phyloP scores from a whole-genome alignment of 495 filamentous ascomycete species.

The Aspergillus olivimuriae region DNA sequence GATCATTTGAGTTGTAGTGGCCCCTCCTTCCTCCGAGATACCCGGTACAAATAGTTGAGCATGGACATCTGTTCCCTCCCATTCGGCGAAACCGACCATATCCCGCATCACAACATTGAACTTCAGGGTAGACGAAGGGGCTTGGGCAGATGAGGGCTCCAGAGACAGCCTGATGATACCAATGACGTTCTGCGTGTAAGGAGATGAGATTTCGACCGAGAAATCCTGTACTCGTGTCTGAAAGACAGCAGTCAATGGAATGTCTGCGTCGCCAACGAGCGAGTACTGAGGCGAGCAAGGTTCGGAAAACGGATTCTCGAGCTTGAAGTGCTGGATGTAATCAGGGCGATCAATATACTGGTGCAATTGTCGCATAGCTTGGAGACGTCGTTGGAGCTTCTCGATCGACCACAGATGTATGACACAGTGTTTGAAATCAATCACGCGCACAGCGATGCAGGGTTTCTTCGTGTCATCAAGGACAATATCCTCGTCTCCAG shows the following conservation, averaged over 20 bases:
- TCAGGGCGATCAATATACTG: constrained; percentile 94
- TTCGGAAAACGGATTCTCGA: constrained; percentile 76
- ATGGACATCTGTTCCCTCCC: constrained; percentile 92
- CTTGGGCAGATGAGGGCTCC: constrained; percentile 89
- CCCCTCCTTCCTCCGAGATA: constrained; percentile 85
- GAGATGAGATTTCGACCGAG: constrained; percentile 78
- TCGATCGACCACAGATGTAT: constrained; percentile 92
- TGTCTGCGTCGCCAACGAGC: constrained; percentile 87
- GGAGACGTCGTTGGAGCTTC: constrained; percentile 80
- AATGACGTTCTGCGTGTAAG: constrained; percentile 84
- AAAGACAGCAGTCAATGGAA: constrained; percentile 89
- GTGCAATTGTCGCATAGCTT: constrained; percentile 91
- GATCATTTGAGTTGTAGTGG: constrained; percentile 91
- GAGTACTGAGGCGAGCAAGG: constrained; percentile 86
- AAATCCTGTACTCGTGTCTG: constrained; percentile 95
- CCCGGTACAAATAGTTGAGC: constrained; percentile 93
- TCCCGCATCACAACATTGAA: constrained; percentile 99
- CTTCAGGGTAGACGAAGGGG: constrained; percentile 86
- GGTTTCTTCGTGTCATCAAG: constrained; percentile 82
- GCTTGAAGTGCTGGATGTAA: constrained; percentile 64
- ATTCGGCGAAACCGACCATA: constrained; percentile 90
- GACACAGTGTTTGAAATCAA: constrained; percentile 83
- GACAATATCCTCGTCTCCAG: constrained; percentile 77
- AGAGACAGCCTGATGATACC: constrained; percentile 86
- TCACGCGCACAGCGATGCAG: constrained; percentile 82